Base-by-base conservation (phyloP, 2,329 filamentous ascomycete species). In the Penicillium sp. region DNA sequence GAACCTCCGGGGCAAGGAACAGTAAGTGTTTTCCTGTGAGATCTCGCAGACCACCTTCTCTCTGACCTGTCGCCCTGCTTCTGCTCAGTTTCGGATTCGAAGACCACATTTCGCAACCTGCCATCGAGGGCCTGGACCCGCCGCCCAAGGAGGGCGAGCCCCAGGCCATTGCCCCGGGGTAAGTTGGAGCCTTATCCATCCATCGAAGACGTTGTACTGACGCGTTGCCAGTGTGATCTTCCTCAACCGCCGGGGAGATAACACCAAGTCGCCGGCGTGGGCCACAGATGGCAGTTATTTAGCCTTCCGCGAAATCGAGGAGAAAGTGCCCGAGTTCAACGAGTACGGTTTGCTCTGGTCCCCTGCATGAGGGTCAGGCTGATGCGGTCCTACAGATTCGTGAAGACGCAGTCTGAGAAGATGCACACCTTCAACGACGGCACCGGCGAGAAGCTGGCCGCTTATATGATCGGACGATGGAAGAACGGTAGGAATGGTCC, bases 271-370 rank as follows among this genome's bases (percentile, higher is more conserved):
- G 47, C 57, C 57, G 2, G 25, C 37, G 1, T 77, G 73, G 74
- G 71, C 73, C 27, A 57, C 68, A 2, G 73, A 77, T 42, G 73
- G 75, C 4, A 75, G 72, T 53, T 74, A 74, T 49, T 61, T 76
- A 10, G 70, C 65, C 27, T 72, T 77, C 56, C 72, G 73, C 10
- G 70, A 75, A 41, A 64, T 76, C 3, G 62, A 69, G 44, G 73
- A 77, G 50, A 66, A 72, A 4, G 73, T 76, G 5, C 73, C 71
- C 1, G 74, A 75, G 41, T 77, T 74, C 42, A 58, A 76, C 5
- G 49, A 48, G 61, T 63, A 54, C 23, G 52, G 13, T 46, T 48
- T 9, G 2, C 25, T 1, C n/a, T 10, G 13, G 28, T 12, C 20
- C 20, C 2, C 20, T 23, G 20, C 20, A 23, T 23, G 20, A 23